phyloP scores from a whole-genome alignment of 2,329 filamentous ascomycete species.

The Penicillium sp. region DNA sequence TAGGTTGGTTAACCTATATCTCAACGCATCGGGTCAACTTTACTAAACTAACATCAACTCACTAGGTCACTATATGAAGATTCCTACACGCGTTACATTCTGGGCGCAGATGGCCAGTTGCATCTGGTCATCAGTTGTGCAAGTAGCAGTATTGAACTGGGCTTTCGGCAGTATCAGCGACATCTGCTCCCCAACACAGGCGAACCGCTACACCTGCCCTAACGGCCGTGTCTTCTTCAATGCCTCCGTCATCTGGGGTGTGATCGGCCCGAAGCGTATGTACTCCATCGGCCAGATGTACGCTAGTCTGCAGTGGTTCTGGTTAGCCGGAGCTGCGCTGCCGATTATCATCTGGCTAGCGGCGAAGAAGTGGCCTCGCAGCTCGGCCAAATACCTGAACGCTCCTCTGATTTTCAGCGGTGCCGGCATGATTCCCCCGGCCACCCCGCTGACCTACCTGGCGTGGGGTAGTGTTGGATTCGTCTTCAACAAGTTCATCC shows the following conservation, averaged over 20 bases:
- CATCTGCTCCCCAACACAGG: constrained; percentile 58
- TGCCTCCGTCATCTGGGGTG: constrained; percentile 67
- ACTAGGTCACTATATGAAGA: constrained; percentile 59
- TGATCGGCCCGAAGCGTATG: constrained; percentile 66
- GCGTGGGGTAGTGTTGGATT: constrained; percentile 65
- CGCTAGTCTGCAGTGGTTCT: constrained; percentile 63
- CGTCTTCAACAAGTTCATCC: constrained; percentile 65
- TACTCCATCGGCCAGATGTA: constrained; percentile 63
- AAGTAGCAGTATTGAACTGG: constrained; percentile 47
- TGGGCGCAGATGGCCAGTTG: constrained; percentile 49
- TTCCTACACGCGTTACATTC: constrained; percentile 51
- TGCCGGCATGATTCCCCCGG: constrained; percentile 60
- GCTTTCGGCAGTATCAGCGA: constrained; percentile 54
- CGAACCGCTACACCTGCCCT: constrained; percentile 58
- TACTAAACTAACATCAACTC: constrained; percentile 19
- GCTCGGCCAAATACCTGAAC: constrained; percentile 61
- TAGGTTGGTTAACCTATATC: constrained; percentile 36
- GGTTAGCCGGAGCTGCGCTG: constrained; percentile 60
- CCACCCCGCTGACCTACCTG: constrained; percentile 66
- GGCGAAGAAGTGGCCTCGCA: constrained; percentile 59
- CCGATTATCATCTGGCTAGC: constrained; percentile 61
- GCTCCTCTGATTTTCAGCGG: constrained; percentile 66
- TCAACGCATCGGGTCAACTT: too few relatives aligned
- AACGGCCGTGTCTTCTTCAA: constrained; percentile 61
- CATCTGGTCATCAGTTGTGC: constrained; percentile 49